A percentile compares a stretch with the other conserved stretches of the same genome.
Evolutionary conservation across 2,329 filamentous ascomycete genomes (phyloP).

Genomic region (Trichoderma arundinaceum): DNA sequence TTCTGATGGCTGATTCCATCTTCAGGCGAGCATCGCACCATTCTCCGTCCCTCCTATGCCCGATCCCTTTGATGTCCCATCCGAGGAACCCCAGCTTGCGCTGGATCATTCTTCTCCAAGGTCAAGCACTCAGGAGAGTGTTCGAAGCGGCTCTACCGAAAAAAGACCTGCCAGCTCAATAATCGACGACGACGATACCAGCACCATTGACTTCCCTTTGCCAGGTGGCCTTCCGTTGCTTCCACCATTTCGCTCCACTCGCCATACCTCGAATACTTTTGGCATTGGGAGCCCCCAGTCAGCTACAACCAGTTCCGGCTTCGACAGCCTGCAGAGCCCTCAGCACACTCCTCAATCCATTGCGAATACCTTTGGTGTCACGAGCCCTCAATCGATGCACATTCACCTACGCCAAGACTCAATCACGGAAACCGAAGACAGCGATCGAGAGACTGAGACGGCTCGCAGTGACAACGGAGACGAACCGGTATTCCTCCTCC

Average conservation of each 20-base stretch:
- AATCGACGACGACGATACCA: conserved; percentile 32
- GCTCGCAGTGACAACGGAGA: conserved; percentile 32
- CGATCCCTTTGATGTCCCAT: conserved; percentile 8
- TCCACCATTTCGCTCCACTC: conserved; percentile 31
- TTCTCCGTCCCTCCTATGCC: conserved; percentile 33
- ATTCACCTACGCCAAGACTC: conserved; percentile 23
- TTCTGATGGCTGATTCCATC: conserved; percentile 2
- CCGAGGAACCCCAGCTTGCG: conserved; percentile 16
- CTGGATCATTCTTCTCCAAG: conserved; percentile 12
- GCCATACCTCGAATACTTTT: conserved; percentile 15
- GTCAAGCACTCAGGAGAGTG: conserved; percentile 29
- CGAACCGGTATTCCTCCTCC: conserved; percentile 57
- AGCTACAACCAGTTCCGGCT: not conserved
- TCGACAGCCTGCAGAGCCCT: not conserved
- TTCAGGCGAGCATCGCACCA: conserved; percentile 36
- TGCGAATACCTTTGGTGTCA: conserved; percentile 8
- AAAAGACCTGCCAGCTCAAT: conserved; percentile 26
- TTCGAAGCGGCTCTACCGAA: conserved; percentile 34
- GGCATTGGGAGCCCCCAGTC: conserved; percentile 11
- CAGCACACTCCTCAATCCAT: conserved; percentile 8
- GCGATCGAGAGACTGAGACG: conserved; percentile 25
- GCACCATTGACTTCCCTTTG: conserved; percentile 36
- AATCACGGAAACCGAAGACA: not conserved
- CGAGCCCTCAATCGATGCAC: conserved; percentile 2
- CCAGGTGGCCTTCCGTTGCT: conserved; percentile 36